Evolutionary conservation across 164 flowering plant genomes (phyloP).

Genomic region (Magnolia sinica): DNA sequence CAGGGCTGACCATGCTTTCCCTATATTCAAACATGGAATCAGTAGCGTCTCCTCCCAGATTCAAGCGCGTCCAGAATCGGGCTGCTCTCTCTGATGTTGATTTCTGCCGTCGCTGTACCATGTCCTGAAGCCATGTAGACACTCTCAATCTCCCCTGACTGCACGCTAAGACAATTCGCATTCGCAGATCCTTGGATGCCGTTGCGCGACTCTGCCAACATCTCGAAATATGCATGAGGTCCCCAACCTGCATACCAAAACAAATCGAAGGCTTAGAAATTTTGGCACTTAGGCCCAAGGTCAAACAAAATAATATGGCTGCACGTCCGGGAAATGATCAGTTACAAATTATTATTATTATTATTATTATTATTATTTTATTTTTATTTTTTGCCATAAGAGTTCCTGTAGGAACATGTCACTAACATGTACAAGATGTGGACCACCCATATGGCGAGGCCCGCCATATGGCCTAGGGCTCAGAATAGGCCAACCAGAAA

Average conservation of each 20-base stretch:
- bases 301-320: background rate
- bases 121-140: slow-evolving; percentile 21
- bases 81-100: slow-evolving; percentile 17
- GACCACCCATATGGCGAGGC: too few relatives aligned
- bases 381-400: too few relatives aligned
- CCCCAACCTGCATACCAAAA: slow-evolving; percentile 23
- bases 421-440: too few relatives aligned
- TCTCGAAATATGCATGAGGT: slow-evolving; percentile 34
- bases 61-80: slow-evolving; percentile 31
- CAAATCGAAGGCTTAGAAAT: background rate
- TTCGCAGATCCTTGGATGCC: slow-evolving; percentile 22
- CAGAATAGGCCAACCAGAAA: too few relatives aligned
- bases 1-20: background rate
- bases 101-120: slow-evolving; percentile 5
- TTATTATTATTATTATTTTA: too few relatives aligned
- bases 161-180: slow-evolving; percentile 17
- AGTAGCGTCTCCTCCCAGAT: slow-evolving; percentile 22
- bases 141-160: slow-evolving; percentile 35
- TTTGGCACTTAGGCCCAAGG: background rate
- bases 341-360: too few relatives aligned
- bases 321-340: background rate
- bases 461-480: too few relatives aligned
- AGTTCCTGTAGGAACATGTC: too few relatives aligned
- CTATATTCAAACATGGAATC: background rate
- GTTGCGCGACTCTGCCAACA: slow-evolving; percentile 40